phyloP scores from a whole-genome alignment of 2,329 filamentous ascomycete species.

The Alternaria triticina region DNA sequence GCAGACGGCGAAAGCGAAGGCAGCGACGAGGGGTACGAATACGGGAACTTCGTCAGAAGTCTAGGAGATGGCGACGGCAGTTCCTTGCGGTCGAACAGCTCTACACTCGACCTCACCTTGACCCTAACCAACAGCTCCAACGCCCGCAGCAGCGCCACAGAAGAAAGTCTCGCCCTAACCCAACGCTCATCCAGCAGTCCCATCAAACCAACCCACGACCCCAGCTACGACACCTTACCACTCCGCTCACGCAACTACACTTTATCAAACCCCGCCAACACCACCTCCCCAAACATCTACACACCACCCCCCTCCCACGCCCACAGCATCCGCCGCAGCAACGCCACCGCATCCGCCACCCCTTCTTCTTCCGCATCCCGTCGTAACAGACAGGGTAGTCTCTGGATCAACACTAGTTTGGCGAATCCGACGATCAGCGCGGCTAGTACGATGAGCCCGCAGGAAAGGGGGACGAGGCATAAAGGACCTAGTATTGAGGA shows the following conservation, averaged over 20 bases:
- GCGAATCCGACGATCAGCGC: not conserved
- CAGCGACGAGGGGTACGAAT: constrained; percentile 12
- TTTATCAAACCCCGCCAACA: not conserved
- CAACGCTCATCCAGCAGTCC: constrained; percentile 1
- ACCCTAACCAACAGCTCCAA: not conserved
- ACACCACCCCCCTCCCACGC: not conserved
- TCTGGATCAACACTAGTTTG: not conserved
- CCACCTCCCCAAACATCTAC: not conserved
- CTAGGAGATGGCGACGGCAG: not conserved
- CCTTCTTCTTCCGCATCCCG: not conserved
- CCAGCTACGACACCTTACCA: not conserved
- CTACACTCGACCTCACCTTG: not conserved
- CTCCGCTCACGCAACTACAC: not conserved
- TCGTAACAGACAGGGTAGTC: not conserved
- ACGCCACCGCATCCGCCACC: not conserved
- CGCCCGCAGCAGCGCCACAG: not conserved
- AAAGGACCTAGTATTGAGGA: constrained; percentile 9
- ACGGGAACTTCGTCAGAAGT: constrained; percentile 3
- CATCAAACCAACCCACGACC: not conserved
- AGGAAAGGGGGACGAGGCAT: not conserved
- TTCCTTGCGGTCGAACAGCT: not conserved
- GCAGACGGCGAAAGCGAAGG: not conserved
- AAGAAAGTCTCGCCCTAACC: rapidly evolving
- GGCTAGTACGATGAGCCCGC: not conserved
- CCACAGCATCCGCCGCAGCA: not conserved